A percentile compares a stretch with the other conserved stretches of the same genome.
These are phyloP conservation scores for Boletus edulis DNA, from an alignment of 768 basidiomycete genomes.

Conservation along the genomic window DNA sequence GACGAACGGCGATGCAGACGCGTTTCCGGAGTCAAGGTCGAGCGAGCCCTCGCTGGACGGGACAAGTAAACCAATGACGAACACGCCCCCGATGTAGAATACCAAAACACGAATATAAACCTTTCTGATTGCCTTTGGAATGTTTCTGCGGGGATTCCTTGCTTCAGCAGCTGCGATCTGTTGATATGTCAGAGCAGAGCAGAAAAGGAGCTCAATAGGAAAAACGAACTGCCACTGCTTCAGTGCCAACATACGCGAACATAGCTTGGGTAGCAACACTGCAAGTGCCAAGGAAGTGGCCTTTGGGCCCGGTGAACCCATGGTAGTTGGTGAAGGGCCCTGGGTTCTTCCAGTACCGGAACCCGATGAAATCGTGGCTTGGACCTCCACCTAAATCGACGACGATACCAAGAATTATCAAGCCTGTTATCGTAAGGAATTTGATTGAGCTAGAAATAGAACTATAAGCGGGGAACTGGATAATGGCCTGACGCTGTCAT, in stretches of 20 bases:
- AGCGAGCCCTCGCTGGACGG: conserved; percentile 19
- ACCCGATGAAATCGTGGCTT: conserved; percentile 1
- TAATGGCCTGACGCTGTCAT: too few species aligned
- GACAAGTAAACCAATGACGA: conserved; percentile 3
- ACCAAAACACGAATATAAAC: conserved; percentile 2
- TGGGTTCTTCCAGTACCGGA: conserved; percentile 43
- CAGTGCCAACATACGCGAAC: conserved; percentile 1
- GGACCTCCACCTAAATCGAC: conserved; percentile 5
- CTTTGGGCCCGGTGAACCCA: neutral
- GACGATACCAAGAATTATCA: conserved; percentile 3
- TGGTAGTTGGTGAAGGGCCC: neutral
- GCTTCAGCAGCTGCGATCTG: conserved; percentile 5
- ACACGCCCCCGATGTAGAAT: conserved; percentile 4
- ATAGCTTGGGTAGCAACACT: conserved; percentile 2
- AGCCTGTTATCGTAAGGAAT: neutral
- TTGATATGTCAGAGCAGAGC: neutral
- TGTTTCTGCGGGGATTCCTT: conserved; percentile 3
- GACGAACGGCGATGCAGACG: neutral
- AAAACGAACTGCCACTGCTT: conserved; percentile 3
- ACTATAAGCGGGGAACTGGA: neutral
- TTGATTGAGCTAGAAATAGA: neutral
- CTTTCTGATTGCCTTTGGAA: conserved; percentile 1
- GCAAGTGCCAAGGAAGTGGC: conserved; percentile 4
- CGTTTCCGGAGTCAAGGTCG: conserved; percentile 19
- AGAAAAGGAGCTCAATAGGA: neutral